Base-by-base conservation (phyloP, 2,329 filamentous ascomycete species). In the Trichoderma atroviride region DNA sequence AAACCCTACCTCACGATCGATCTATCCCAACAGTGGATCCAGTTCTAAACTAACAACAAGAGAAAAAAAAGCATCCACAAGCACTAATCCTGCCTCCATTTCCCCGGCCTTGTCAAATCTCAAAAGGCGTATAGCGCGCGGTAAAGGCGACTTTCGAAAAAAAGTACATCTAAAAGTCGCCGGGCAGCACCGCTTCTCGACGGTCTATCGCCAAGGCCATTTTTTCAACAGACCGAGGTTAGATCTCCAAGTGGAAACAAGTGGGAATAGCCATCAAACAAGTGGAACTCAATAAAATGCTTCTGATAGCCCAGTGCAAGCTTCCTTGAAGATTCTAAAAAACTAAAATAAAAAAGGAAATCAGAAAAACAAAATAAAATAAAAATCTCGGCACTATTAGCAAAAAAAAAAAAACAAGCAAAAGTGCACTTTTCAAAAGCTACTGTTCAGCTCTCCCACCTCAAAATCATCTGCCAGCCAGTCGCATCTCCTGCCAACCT, bases 401-500 rank as follows among this genome's bases (percentile, higher is more conserved):
- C 24, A 53, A 53, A 40, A 40, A 40, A 40, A 37, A 37, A 27
- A 40, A 40, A 40, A 14, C 16, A 40, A 40, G 4, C 16, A 40
- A 40, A 43, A 31, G 6, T 27, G 14, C 22, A 55, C 40, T n/a
- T 19, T 6, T n/a, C 14, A 5, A 43, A 10, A n/a, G 7, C 27
- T 19, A 55, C 13, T 9, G 5, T 27, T 55, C 52, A 29, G 27
- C 24, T 29, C 6, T 31, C 52, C 6, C 29, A 16, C 24, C 10
- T 10, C 10, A n/a, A n/a, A n/a, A 43, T 43, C 37, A n/a, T 53
- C 60, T 63, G 27, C 29, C 19, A 47, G 53, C 55, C 53, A 67
- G n/a, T 59, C 63, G 63, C 63, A 67, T 67, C 63, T 67, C 63
- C 63, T 67, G 63, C 63, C 63, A 59, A 59, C 19, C 63, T 67